These are phyloP conservation scores for Camellia granthamiana DNA, from an alignment of 148 eudicot species.

Conservation along the genomic window DNA sequence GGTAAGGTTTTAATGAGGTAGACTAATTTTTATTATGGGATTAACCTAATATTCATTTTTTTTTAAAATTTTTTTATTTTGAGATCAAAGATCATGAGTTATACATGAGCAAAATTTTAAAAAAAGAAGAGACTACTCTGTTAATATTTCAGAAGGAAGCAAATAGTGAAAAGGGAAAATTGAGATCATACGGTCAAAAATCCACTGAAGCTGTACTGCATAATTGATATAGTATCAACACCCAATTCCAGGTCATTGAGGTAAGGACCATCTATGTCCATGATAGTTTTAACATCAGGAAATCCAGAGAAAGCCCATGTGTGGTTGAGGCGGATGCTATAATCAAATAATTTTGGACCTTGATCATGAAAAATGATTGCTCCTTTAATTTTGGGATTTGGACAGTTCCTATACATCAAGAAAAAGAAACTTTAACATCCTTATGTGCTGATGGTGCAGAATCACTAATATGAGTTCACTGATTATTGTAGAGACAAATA, in stretches of 20 bases:
- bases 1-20: no score
- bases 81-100: no score
- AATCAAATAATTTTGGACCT: slow-evolving; percentile 86
- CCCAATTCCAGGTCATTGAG: slow-evolving; percentile 93
- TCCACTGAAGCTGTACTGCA: slow-evolving; percentile 96
- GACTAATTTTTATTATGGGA: no score
- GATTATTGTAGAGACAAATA: no score
- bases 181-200: slow-evolving; percentile 81
- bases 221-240: slow-evolving; percentile 62
- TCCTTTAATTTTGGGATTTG: slow-evolving; percentile 83
- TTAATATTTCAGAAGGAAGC: no score
- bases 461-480: neutral
- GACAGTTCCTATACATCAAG: slow-evolving; percentile 54
- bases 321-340: slow-evolving; percentile 98
- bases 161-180: slow-evolving; percentile 19
- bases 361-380: slow-evolving; percentile 91
- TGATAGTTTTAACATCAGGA: slow-evolving; percentile 84
- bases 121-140: no score
- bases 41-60: no score
- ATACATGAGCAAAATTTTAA: no score
- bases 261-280: slow-evolving; percentile 96
- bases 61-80: no score
- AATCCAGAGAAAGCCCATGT: slow-evolving; percentile 98
- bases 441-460: neutral
- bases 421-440: slow-evolving; percentile 14